These are phyloP conservation scores for Tanacetum coccineum DNA, from an alignment of 129 eudicot species.

Conservation along the genomic window DNA sequence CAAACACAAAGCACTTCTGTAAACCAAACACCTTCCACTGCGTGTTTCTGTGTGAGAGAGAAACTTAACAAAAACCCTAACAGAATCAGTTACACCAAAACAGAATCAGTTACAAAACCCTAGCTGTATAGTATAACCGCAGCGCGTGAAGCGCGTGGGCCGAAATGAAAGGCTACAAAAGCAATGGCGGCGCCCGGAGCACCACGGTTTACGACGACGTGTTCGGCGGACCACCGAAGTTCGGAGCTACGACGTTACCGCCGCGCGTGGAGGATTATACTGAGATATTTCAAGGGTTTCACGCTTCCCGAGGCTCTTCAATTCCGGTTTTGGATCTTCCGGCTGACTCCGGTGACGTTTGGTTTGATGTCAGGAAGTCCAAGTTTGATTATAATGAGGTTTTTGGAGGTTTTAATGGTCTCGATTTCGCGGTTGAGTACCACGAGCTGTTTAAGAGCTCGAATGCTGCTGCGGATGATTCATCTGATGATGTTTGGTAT, in stretches of 20 bases:
- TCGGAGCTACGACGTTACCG: slow-evolving; percentile 57
- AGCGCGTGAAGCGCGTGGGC: not conserved
- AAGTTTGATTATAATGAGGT: slow-evolving; percentile 63
- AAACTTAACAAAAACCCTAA: slow-evolving; percentile 9
- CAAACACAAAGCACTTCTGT: slow-evolving; percentile 10
- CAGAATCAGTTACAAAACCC: slow-evolving; percentile 16
- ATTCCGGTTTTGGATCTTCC: slow-evolving; percentile 89
- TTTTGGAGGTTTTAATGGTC: slow-evolving; percentile 52
- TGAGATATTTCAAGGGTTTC: slow-evolving; percentile 87
- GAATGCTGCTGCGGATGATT: slow-evolving; percentile 36
- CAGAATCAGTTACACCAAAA: not conserved
- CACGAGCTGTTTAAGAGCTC: slow-evolving; percentile 49
- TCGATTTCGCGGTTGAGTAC: slow-evolving; percentile 52
- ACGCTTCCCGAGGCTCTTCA: slow-evolving; percentile 69
- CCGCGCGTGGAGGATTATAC: slow-evolving; percentile 84
- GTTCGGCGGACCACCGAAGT: slow-evolving; percentile 73
- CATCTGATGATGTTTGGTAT: slow-evolving; percentile 82
- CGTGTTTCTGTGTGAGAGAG: slow-evolving; percentile 33
- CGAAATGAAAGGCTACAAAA: slow-evolving; percentile 46
- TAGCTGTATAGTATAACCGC: slow-evolving; percentile 4
- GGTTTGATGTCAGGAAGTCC: slow-evolving; percentile 48
- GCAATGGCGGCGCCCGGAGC: slow-evolving; percentile 35
- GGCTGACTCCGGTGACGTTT: slow-evolving; percentile 34
- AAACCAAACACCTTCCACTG: slow-evolving; percentile 27
- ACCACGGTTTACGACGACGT: slow-evolving; percentile 83